Evolutionary conservation across 768 basidiomycete genomes (phyloP).

Genomic region (Guyanaporus albipodus): DNA sequence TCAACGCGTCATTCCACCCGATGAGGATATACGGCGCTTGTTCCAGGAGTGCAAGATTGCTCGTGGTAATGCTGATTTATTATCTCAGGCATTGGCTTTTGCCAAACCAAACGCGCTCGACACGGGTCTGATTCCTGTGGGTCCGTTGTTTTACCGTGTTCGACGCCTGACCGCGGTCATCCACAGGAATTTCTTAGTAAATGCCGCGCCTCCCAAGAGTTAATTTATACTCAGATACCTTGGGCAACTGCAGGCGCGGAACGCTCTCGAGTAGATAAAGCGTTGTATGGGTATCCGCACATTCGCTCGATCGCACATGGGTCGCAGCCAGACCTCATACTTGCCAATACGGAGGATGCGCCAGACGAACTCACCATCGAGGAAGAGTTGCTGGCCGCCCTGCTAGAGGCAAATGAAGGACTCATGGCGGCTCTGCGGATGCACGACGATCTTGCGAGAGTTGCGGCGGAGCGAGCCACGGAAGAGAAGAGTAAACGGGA

Average conservation of each 20-base stretch:
- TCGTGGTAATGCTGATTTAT: constrained; percentile 70
- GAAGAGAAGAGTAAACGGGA: constrained; percentile 72
- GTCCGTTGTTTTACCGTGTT: constrained; percentile 15
- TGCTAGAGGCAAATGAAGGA: constrained; percentile 72
- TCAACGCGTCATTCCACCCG: constrained; percentile 60
- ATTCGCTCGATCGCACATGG: constrained; percentile 20
- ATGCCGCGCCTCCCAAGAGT: constrained; percentile 78
- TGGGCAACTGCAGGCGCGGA: constrained; percentile 87
- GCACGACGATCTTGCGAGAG: constrained; percentile 72
- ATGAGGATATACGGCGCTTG: constrained; percentile 81
- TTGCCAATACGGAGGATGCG: constrained; percentile 30
- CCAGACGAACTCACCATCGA: constrained; percentile 57
- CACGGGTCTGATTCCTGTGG: constrained; percentile 62
- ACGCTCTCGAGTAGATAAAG: constrained; percentile 47
- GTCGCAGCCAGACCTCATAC: constrained; percentile 17
- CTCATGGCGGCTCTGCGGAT: constrained; percentile 64
- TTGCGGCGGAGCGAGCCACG: constrained; percentile 51
- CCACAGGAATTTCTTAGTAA: constrained; percentile 77
- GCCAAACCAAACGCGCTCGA: constrained; percentile 69
- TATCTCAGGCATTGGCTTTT: constrained; percentile 66
- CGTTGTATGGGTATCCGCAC: constrained; percentile 7
- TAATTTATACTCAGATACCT: constrained; percentile 82
- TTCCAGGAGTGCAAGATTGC: constrained; percentile 85
- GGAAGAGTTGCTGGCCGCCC: constrained; percentile 67
- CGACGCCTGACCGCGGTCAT: not conserved